These are phyloP conservation scores for Mycena amicta DNA, from an alignment of 768 basidiomycete species.

Conservation along the genomic window DNA sequence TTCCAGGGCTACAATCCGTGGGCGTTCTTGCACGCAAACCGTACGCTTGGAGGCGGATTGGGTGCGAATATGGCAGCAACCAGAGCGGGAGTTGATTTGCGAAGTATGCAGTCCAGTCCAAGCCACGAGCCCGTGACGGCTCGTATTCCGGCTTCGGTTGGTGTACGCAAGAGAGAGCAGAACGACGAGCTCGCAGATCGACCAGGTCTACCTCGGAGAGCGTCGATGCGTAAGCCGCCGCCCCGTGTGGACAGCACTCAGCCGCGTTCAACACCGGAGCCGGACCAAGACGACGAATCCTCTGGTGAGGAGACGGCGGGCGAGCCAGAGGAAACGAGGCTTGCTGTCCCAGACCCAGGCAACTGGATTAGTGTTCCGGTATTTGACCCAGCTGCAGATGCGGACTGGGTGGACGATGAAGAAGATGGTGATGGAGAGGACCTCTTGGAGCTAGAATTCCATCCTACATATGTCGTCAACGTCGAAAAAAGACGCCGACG, in stretches of 20 bases:
- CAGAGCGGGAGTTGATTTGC: slow-evolving; percentile 24
- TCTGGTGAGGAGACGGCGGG: slow-evolving; percentile 82
- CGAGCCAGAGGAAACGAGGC: slow-evolving; percentile 43
- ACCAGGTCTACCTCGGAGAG: slow-evolving; percentile 26
- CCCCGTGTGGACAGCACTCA: slow-evolving; percentile 83
- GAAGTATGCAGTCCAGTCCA: slow-evolving; percentile 70
- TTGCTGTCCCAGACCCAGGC: slow-evolving; percentile 43
- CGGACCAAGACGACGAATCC: slow-evolving; percentile 74
- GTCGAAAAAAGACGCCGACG: slow-evolving; percentile 66
- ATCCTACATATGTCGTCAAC: slow-evolving; percentile 69
- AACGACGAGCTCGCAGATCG: slow-evolving; percentile 34
- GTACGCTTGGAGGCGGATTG: slow-evolving; percentile 43
- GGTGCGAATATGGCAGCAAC: slow-evolving; percentile 3
- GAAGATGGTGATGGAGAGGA: slow-evolving; percentile 71
- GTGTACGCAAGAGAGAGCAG: slow-evolving; percentile 48
- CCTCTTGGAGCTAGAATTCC: slow-evolving; percentile 73
- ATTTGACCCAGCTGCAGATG: slow-evolving; percentile 42
- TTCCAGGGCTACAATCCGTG: slow-evolving; percentile 76
- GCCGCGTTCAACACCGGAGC: slow-evolving; percentile 58
- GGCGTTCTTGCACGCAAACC: slow-evolving; percentile 66
- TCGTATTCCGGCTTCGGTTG: slow-evolving; percentile 52
- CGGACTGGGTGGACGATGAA: slow-evolving; percentile 76
- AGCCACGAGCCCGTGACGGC: slow-evolving; percentile 66
- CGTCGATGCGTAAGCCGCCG: slow-evolving; percentile 52
- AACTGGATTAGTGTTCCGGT: slow-evolving; percentile 31